These are phyloP conservation scores for Candida sakaeoensis DNA, from an alignment of 805 yeast species.

Conservation along the genomic window DNA sequence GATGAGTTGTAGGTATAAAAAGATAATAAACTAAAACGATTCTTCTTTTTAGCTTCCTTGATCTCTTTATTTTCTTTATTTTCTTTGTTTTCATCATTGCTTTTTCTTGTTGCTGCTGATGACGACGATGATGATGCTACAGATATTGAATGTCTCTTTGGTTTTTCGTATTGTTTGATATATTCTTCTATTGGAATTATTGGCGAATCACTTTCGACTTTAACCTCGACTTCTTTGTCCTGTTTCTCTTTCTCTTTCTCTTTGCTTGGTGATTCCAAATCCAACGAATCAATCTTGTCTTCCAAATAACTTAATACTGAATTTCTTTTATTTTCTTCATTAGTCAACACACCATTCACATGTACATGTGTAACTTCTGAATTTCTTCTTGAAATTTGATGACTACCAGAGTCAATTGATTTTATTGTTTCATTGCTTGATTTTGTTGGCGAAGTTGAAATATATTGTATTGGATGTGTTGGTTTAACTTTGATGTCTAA, in stretches of 20 bases:
- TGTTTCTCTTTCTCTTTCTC: constrained; percentile 2
- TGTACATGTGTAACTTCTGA: constrained; percentile 42
- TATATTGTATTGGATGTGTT: constrained; percentile 27
- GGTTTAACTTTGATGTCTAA: constrained; percentile 25
- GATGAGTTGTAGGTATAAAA: constrained; percentile 34
- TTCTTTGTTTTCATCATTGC: constrained; percentile 12
- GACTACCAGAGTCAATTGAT: constrained; percentile 13
- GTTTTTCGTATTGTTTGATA: constrained; percentile 7
- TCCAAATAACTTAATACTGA: constrained; percentile 42
- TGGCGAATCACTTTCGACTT: constrained; percentile 8
- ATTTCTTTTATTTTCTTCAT: constrained; percentile 28
- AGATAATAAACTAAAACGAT: constrained; percentile 42
- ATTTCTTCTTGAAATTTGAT: constrained; percentile 25
- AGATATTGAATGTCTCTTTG: constrained; percentile 2
- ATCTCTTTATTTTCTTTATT: constrained; percentile 21
- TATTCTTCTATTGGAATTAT: constrained; percentile 12
- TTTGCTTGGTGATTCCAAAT: constrained; percentile 22
- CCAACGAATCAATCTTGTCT: constrained; percentile 41
- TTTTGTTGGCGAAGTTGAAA: constrained; percentile 38
- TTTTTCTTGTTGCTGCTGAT: no score
- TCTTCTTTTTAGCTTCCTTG: constrained; percentile 33
- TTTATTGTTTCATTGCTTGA: constrained; percentile 14
- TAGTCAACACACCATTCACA: constrained; percentile 41
- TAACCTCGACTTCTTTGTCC: constrained; percentile 1
- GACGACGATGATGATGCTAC: no score